Conservation (phyloP, 208 protist species). For the Trypanosoma platydactyli region DNA sequence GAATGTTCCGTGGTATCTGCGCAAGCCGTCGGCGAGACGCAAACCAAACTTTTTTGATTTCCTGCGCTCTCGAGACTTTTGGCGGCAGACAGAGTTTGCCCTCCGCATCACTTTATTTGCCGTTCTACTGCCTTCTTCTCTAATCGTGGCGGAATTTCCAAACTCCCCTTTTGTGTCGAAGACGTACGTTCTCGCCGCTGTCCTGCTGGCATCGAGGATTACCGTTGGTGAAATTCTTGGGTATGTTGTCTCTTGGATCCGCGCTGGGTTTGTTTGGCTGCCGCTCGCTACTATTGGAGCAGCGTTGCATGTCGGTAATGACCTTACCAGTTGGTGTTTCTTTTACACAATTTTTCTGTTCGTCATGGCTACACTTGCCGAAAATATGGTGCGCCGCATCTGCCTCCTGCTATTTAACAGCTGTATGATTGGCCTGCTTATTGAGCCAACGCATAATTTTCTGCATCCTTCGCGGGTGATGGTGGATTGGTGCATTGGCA, state of each 20-base stretch:
- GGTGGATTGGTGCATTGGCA: slow-evolving; percentile 87
- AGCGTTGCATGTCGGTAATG: slow-evolving; percentile 49
- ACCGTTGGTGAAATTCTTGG: slow-evolving; percentile 72
- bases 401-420: slow-evolving; percentile 89
- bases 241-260: slow-evolving; percentile 74
- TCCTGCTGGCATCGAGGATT: slow-evolving; percentile 61
- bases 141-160: slow-evolving; percentile 58
- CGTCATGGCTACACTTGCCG: slow-evolving; percentile 79
- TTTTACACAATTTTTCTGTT: slow-evolving; percentile 81
- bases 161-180: slow-evolving; percentile 65
- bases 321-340: slow-evolving; percentile 67
- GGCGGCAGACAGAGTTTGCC: slow-evolving; percentile 79
- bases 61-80: slow-evolving; percentile 65
- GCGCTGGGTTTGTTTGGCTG: slow-evolving; percentile 76
- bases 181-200: slow-evolving; percentile 63
- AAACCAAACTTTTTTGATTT: slow-evolving; percentile 65
- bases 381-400: slow-evolving; percentile 68
- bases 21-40: slow-evolving; percentile 17
- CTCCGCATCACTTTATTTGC: slow-evolving; percentile 65
- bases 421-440: slow-evolving; percentile 71
- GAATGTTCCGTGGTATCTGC: slow-evolving; percentile 74
- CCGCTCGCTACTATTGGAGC: slow-evolving; percentile 71
- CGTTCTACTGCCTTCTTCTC: slow-evolving; percentile 54
- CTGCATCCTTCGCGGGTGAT: slow-evolving; percentile 77
- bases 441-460: slow-evolving; percentile 28